Percentiles rank a stretch among this genome's conserved stretches.
Conservation (phyloP, 495 filamentous ascomycete species). For the Collariella sp. region DNA sequence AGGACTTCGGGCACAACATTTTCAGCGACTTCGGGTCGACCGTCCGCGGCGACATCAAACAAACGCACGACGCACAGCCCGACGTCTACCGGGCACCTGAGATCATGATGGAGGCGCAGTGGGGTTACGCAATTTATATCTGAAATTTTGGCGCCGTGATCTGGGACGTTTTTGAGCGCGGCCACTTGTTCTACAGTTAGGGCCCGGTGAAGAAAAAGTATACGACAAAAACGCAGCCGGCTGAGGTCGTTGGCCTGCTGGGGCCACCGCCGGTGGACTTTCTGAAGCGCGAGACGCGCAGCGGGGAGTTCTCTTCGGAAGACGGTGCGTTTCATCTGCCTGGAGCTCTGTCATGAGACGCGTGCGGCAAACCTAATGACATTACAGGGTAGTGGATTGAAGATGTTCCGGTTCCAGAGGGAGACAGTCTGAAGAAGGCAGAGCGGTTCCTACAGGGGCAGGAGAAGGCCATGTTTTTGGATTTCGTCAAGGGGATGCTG, state of each 20-base stretch:
- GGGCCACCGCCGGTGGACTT: constrained; percentile 40
- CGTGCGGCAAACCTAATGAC: not conserved
- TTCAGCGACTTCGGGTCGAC: constrained; percentile 44
- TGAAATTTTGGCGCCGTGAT: constrained; percentile 45
- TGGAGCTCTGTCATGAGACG: too few species aligned
- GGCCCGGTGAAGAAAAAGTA: constrained; percentile 37
- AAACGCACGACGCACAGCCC: constrained; percentile 23
- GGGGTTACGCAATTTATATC: constrained; percentile 42
- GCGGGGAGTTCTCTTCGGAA: not conserved
- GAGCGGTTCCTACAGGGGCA: constrained; percentile 28
- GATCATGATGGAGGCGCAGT: constrained; percentile 37
- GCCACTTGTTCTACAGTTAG: constrained; percentile 36
- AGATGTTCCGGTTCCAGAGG: constrained; percentile 7
- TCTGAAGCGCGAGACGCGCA: constrained; percentile 11
- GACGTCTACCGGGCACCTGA: constrained; percentile 42
- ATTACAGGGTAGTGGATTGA: not conserved
- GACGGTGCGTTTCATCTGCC: not conserved
- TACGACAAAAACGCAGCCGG: constrained; percentile 39
- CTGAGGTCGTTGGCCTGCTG: constrained; percentile 39
- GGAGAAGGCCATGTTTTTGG: constrained; percentile 36
- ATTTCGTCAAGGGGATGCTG: constrained; percentile 40
- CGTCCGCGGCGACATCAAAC: constrained; percentile 21
- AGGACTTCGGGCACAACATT: constrained; percentile 21
- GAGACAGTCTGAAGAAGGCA: constrained; percentile 19
- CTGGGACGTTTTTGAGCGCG: constrained; percentile 44